A percentile compares a stretch with the other conserved stretches of the same genome.
Conservation (phyloP, 1,139 yeast species). For the Petasospora fabianii region DNA sequence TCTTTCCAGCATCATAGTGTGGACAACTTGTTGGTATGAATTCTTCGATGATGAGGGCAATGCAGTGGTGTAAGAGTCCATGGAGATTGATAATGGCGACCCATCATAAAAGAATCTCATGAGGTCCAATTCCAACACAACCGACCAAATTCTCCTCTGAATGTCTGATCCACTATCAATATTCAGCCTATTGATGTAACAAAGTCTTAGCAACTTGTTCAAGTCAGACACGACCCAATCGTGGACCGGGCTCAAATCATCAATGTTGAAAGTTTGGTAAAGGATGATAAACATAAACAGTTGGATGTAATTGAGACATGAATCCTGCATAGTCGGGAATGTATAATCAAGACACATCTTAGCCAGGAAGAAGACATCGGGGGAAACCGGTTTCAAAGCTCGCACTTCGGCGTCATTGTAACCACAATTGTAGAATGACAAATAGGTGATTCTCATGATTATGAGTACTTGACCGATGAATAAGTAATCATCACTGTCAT, state of each 20-base stretch:
- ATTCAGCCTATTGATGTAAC: conserved; percentile 5
- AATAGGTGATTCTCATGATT: conserved; percentile 11
- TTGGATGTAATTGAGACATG: conserved; percentile 7
- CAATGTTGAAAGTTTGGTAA: conserved; percentile 6
- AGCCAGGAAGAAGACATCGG: conserved; percentile 9
- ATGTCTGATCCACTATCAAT: conserved; percentile 3
- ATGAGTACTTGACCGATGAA: conserved; percentile 13
- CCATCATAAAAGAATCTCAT: conserved; percentile 14
- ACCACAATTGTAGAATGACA: conserved; percentile 13
- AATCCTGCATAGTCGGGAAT: conserved; percentile 1
- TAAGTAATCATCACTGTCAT: conserved; percentile 8
- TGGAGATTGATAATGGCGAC: conserved; percentile 5
- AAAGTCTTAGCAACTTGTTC: conserved; percentile 5
- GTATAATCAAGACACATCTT: conserved; percentile 9
- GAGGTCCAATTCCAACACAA: conserved; percentile 7
- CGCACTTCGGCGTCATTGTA: conserved; percentile 7
- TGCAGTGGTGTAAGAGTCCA: conserved; percentile 8
- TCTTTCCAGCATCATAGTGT: conserved; percentile 5
- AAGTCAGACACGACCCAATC: conserved; percentile 10
- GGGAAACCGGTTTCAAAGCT: conserved; percentile 5
- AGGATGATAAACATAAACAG: conserved; percentile 3
- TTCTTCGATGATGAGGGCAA: conserved; percentile 2
- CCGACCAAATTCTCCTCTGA: conserved; percentile 7
- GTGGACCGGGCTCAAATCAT: conserved; percentile 1
- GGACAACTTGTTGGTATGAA: conserved; percentile 2